These are phyloP conservation scores for Russula sp. DNA, from an alignment of 768 basidiomycete species.

Conservation along the genomic window DNA sequence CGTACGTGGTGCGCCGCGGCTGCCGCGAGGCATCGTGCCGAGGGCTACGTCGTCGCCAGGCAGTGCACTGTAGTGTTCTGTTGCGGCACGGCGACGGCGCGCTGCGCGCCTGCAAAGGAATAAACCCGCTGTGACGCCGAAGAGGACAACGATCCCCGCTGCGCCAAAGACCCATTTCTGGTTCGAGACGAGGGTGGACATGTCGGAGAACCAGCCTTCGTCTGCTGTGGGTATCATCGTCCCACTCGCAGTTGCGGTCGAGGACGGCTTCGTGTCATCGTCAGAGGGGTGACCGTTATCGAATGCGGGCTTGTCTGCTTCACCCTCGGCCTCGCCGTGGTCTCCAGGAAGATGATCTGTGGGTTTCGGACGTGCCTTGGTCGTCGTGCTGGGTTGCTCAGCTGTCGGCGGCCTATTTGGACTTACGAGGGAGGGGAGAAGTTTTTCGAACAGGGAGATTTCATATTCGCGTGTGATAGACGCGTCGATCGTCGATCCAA, in stretches of 20 bases:
- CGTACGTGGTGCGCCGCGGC: conserved; percentile 36
- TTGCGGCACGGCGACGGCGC: conserved; percentile 29
- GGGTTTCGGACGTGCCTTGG: conserved; percentile 72
- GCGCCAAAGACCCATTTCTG: conserved; percentile 91
- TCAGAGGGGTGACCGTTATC: conserved; percentile 27
- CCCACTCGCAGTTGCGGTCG: conserved; percentile 18
- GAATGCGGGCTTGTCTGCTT: conserved; percentile 72
- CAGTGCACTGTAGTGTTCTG: conserved; percentile 50
- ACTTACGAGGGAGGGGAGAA: conserved; percentile 36
- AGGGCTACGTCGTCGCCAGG: conserved; percentile 71
- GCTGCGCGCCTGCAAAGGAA: conserved; percentile 76
- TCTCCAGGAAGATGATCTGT: conserved; percentile 84
- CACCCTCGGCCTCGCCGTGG: conserved; percentile 72
- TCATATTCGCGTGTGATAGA: conserved; percentile 54
- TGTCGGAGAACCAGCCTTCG: conserved; percentile 78
- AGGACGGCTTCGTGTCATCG: conserved; percentile 21
- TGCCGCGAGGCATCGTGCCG: conserved; percentile 48
- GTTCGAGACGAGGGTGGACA: conserved; percentile 62
- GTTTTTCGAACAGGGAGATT: conserved; percentile 46
- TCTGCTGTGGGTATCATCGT: conserved; percentile 56
- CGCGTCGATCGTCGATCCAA: conserved; percentile 81
- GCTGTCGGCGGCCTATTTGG: conserved; percentile 22
- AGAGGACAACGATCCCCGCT: conserved; percentile 67
- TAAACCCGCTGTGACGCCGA: conserved; percentile 56
- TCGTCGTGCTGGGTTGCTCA: conserved; percentile 34